Evolutionary conservation across 2,329 filamentous ascomycete species (phyloP), one percentile per base, ranked within the genome.

Genomic region (Chrysoporthe puriensis): DNA sequence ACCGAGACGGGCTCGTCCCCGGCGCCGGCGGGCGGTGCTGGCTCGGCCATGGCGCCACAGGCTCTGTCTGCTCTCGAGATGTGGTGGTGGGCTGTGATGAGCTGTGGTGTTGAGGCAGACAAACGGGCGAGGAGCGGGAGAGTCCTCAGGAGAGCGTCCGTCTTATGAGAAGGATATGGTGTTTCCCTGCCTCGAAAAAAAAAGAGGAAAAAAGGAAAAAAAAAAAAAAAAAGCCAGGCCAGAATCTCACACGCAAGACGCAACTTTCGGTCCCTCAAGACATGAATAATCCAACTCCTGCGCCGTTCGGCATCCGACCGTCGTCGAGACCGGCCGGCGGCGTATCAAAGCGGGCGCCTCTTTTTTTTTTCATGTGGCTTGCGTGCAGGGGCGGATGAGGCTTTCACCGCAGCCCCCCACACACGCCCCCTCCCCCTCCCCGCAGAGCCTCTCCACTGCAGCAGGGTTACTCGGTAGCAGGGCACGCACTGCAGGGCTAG

Each of bases 1-100:
- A 72, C 62, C 7, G 67, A 61, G 64, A 66, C 62, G 43, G 59
- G 59, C 26, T 64, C 62, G 32, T 52, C 43, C 2, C 13, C 34
- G 4, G 63, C 18, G 58, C 32, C 64, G 21, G 64, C 9, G 16
- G 66, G 56, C 16, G 65, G 26, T 63, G 44, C 40, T 52, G 62
- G 26, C 32, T 50, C 59, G 56, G 68, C 54, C 68, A 70, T 70
- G 14, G n/a, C 21, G 16, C 8, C 7, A 26, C 9, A 42, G n/a
- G 40, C 2, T 52, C 48, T 14, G 9, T 52, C 21, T 26, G 54
- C 16, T 40, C 14, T n/a, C 18, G 3, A 16, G 3, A n/a, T 36
- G 26, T 7, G 26, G 16, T 36, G 1, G 8, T 26, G 7, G 34
- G 14, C 8, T 14, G 2, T 58, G 56, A 58, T 16, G 56, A 21